Evolutionary conservation across 495 filamentous ascomycete species (phyloP).

Genomic region (Articulospora tetracladia): DNA sequence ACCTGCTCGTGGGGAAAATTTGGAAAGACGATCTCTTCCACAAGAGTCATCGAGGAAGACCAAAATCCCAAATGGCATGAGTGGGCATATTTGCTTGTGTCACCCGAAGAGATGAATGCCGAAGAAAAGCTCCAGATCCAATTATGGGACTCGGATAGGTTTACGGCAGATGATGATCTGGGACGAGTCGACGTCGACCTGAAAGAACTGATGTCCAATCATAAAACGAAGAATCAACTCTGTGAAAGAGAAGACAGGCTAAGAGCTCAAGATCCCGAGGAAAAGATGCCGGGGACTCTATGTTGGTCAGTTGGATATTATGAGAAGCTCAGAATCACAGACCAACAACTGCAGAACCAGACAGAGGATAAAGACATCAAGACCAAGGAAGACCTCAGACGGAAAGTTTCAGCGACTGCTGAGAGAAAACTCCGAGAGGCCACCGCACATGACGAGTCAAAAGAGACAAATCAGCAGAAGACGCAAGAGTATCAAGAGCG

Average conservation of each 20-base stretch:
- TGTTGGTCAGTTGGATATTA: constrained; percentile 70
- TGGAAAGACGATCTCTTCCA: constrained; percentile 62
- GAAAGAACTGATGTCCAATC: constrained; percentile 55
- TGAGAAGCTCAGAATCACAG: constrained; percentile 54
- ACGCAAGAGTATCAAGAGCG: constrained; percentile 53
- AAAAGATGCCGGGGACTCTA: constrained; percentile 66
- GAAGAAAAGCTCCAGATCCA: constrained; percentile 63
- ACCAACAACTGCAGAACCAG: constrained; percentile 49
- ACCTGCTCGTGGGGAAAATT: constrained; percentile 73
- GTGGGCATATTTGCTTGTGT: constrained; percentile 59
- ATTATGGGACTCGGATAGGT: constrained; percentile 67
- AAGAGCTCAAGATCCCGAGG: constrained; percentile 52
- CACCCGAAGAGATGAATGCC: constrained; percentile 66
- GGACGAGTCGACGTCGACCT: constrained; percentile 64
- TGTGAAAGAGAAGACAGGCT: constrained; percentile 56
- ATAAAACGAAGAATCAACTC: constrained; percentile 49
- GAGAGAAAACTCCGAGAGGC: constrained; percentile 61
- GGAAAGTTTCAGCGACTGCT: constrained; percentile 45
- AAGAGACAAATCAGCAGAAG: constrained; percentile 59
- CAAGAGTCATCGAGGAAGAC: constrained; percentile 57
- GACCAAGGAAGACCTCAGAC: constrained; percentile 46
- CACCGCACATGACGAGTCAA: constrained; percentile 41
- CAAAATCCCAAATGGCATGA: constrained; percentile 68
- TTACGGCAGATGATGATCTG: constrained; percentile 65
- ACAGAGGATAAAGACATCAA: constrained; percentile 47